Base-by-base conservation (phyloP, 352 stramenopile genomes). In the Phytopythium chamaehyphon region DNA sequence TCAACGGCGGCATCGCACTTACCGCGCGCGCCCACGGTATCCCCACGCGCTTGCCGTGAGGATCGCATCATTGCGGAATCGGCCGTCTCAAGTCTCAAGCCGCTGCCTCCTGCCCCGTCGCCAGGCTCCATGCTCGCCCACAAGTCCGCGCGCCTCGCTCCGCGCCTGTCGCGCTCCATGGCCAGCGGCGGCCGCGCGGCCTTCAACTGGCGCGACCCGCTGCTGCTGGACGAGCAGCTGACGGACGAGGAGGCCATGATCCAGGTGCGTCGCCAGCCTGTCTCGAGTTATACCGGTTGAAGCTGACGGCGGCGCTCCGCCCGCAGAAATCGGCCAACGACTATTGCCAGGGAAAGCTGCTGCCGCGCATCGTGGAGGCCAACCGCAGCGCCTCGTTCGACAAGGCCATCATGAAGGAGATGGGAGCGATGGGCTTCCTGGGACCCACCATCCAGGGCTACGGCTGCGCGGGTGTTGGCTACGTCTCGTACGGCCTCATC, bases 401-500 rank as follows among this genome's bases (percentile, higher is more conserved):
- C 64, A 80, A 93, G 57, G 66, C 69, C 8, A 96, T 98, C 55
- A 98, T 99, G 89, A 82, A 81, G 45, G 87, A 97, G 70, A 95
- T 98, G 77, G 95, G 96, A 22, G 69, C 91, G 43, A 86, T 98
- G 68, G 96, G 96, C 28, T 88, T 99, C 43, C 67, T 99, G 2
- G 96, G 96, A 54, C 71, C 89, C 6, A 98, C 95, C 9, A 93
- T 99, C 46, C 50, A 96, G 49, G 85, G 87, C 28, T 99, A 99
- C 76, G 96, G 96, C 46, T 98, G 96, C 50, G 70, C 88, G 9
- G 95, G 94, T 15, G 75, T 98, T 28, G 86, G 86, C 28, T 98
- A 98, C 70, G 96, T 99, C 19, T 93, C 87, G 23, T 99, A 99
- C 64, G 96, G 96, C 14, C 65, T 99, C 12, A 97, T 99, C 48